Conservation (phyloP, 2,329 filamentous ascomycete genomes). For the Talaromyces marneffei region DNA sequence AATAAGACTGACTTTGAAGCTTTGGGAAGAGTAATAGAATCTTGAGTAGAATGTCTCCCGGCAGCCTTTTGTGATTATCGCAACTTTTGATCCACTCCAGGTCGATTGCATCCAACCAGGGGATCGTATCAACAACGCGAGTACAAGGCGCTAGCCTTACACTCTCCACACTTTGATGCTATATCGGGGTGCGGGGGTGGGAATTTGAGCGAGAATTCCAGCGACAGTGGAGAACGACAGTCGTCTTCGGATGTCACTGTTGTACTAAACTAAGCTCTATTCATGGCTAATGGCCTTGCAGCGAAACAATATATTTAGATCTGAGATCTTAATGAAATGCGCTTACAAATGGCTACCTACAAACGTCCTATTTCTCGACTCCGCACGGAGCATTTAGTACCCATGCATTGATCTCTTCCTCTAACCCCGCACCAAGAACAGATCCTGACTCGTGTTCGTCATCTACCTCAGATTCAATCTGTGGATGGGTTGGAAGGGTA, state of each 20-base stretch:
- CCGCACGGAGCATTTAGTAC: not conserved
- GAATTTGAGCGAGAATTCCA: slow-evolving; percentile 6
- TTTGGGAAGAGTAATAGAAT: not conserved
- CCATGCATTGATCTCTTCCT: not conserved
- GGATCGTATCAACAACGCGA: not conserved
- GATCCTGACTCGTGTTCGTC: not conserved
- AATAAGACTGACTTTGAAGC: too few species aligned
- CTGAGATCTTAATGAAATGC: not conserved
- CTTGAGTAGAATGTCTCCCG: too few species aligned
- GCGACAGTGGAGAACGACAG: not conserved
- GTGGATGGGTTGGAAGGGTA: not conserved
- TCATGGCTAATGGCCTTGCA: not conserved
- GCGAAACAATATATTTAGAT: not conserved
- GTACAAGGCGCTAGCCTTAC: not conserved
- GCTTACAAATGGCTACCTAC: not conserved
- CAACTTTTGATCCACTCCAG: not conserved
- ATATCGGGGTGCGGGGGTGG: too few species aligned
- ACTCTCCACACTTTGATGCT: not conserved
- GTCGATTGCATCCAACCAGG: not conserved
- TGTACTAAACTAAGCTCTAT: too few species aligned
- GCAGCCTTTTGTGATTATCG: too few species aligned
- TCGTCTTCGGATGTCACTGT: too few species aligned
- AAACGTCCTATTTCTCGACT: not conserved
- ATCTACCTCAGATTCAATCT: not conserved
- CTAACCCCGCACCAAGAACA: not conserved